These are phyloP conservation scores for Gaertneriomyces sp. DNA, from an alignment of 192 early-diverging fungal species.

Conservation along the genomic window DNA sequence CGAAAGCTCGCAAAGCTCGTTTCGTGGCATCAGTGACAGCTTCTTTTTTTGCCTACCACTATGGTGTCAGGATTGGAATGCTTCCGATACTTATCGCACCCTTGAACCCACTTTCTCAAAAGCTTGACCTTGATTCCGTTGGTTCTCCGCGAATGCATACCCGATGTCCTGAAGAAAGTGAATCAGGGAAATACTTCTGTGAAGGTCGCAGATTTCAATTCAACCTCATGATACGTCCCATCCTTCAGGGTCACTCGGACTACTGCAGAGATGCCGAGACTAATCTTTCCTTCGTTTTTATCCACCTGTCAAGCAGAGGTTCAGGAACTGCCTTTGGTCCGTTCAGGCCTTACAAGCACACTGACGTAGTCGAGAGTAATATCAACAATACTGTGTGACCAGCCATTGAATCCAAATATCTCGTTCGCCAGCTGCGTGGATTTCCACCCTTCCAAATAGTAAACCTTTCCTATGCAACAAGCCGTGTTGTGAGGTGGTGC, in stretches of 20 bases:
- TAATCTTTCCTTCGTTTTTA: constrained; percentile 50
- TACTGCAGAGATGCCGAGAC: constrained; percentile 69
- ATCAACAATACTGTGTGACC: constrained; percentile 72
- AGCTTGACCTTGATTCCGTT: constrained; percentile 68
- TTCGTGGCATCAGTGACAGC: constrained; percentile 86
- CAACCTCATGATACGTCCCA: constrained; percentile 79
- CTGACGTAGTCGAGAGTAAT: constrained; percentile 76
- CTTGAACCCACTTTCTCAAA: constrained; percentile 72
- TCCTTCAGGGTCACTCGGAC: constrained; percentile 82
- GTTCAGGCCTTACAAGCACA: not conserved
- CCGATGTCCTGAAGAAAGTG: constrained; percentile 69
- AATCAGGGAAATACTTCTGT: constrained; percentile 1
- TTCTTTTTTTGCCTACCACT: constrained; percentile 74
- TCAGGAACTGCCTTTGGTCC: not conserved
- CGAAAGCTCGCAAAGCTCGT: constrained; percentile 80
- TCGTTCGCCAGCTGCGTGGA: constrained; percentile 86
- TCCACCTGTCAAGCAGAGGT: constrained; percentile 22
- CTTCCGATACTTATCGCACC: not conserved
- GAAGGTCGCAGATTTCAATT: not conserved
- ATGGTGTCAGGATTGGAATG: not conserved
- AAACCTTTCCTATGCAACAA: constrained; percentile 44
- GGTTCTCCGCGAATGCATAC: constrained; percentile 76
- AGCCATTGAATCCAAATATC: constrained; percentile 93
- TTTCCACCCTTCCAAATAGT: constrained; percentile 81
- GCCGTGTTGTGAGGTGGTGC: not conserved